A percentile compares a stretch with the other conserved stretches of the same genome.
Conservation (phyloP, 768 basidiomycete species). For the Leccinum disarticulatum region DNA sequence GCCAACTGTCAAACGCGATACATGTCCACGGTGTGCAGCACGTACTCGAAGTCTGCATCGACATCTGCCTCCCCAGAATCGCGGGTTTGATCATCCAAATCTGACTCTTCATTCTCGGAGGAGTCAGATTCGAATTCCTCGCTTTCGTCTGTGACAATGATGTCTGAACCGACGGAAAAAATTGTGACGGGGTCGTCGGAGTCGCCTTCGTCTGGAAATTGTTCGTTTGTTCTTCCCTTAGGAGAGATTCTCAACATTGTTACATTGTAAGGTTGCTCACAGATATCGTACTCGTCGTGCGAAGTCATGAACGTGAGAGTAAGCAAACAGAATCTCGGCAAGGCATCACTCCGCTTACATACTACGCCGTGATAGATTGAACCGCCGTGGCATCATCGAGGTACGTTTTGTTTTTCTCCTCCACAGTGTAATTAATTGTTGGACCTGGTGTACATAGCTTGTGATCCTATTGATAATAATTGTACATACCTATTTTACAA, state of each 20-base stretch:
- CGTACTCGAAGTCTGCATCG: constrained; percentile 26
- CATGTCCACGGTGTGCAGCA: neutral
- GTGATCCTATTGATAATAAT: too few relatives aligned
- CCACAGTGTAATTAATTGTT: too few relatives aligned
- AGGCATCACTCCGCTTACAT: neutral
- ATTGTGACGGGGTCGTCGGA: neutral
- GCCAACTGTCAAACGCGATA: neutral
- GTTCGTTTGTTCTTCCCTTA: constrained; percentile 45
- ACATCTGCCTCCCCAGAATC: constrained; percentile 11
- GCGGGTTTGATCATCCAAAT: neutral
- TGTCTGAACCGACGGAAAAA: constrained; percentile 11
- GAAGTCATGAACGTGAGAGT: constrained; percentile 10
- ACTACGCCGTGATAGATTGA: too few relatives aligned
- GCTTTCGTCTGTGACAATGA: neutral
- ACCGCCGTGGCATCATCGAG: too few relatives aligned
- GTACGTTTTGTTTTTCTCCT: too few relatives aligned
- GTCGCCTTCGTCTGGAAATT: constrained; percentile 10
- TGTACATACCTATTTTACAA: too few relatives aligned
- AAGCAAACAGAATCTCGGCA: too few relatives aligned
- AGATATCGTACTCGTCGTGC: constrained; percentile 15
- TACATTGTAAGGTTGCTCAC: constrained; percentile 20
- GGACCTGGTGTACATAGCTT: too few relatives aligned
- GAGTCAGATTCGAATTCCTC: constrained; percentile 11
- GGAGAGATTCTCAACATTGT: constrained; percentile 44
- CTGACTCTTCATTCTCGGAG: constrained; percentile 11